A percentile compares a stretch with the other conserved stretches of the same genome.
phyloP scores from a whole-genome alignment of 2,329 filamentous ascomycete species.

The Aspergillus transmontanensis region DNA sequence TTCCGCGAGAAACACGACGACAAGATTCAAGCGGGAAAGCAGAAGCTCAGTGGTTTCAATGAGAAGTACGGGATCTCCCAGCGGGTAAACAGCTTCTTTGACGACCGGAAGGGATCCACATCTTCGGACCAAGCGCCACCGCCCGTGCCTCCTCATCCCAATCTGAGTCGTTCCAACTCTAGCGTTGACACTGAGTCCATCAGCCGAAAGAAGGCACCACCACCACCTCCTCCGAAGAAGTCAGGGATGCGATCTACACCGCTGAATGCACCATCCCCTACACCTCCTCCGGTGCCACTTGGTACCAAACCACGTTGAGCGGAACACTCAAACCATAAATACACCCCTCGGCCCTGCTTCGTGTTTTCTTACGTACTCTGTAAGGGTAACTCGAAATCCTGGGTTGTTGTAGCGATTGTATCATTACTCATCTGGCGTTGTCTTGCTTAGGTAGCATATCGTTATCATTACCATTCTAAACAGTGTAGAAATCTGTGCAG shows the following conservation, averaged over 20 bases:
- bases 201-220: conserved; percentile 54
- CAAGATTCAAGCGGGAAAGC: conserved; percentile 64
- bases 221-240: conserved; percentile 62
- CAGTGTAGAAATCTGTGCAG: neutral
- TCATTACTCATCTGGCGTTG: conserved; percentile 2
- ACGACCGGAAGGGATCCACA: conserved; percentile 38
- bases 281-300: conserved; percentile 60
- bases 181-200: conserved; percentile 34
- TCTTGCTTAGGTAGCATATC: neutral
- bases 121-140: conserved; percentile 17
- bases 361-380: neutral
- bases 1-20: conserved; percentile 72
- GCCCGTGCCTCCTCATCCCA: conserved; percentile 26
- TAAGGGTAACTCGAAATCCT: neutral
- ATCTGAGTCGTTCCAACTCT: conserved; percentile 28
- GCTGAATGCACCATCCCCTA: conserved; percentile 31
- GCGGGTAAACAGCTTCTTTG: conserved; percentile 51
- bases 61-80: conserved; percentile 46
- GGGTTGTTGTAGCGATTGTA: conserved; percentile 1
- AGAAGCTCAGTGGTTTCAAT: conserved; percentile 53
- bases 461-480: neutral
- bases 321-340: conserved; percentile 20
- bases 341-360: neutral
- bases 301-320: conserved; percentile 57
- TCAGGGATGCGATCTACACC: conserved; percentile 47